Evolutionary conservation across 2,329 filamentous ascomycete genomes (phyloP), one percentile per base, ranked within the genome.

Genomic region (Nemania sp.): DNA sequence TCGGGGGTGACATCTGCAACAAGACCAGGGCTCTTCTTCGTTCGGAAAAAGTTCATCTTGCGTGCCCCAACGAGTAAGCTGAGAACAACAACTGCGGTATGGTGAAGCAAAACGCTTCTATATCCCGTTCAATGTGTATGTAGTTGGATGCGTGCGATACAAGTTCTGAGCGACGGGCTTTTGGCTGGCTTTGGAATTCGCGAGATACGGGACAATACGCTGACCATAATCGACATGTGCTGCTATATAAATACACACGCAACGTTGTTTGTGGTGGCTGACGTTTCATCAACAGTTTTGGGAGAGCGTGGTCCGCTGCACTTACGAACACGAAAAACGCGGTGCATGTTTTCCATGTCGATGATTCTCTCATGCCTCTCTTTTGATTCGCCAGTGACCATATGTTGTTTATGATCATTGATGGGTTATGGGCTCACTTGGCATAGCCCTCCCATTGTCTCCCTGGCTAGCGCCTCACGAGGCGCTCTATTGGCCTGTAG

Each of bases 121-220:
- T 37, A 29, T 29, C 12, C 17, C 37, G 12, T 5, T 10, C n/a
- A 13, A 37, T n/a, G n/a, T n/a, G n/a, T n/a, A 4, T 35, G 35
- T 49, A 17, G 45, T 49, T 17, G 6, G 13, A 25, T 45, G 34
- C 11, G 50, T 25, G 4, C 54, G 11, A 37, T 49, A 40, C 11
- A n/a, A 58, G 34, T 21, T 53, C 32, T 35, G 56, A 49, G 56
- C 37, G 17, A 54, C 12, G 20, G 49, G 37, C 9, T 13, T 3
- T 54, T 18, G 37, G 9, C 42, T 29, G 18, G 37, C 18, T 29
- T 10, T 52, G 20, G 32, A 40, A 32, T 46, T n/a, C 46, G 12
- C 32, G 43, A 18, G 42, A 48, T 29, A 29, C 48, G 9, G 9
- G 34, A 57, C 17, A 37, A 43, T 50, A n/a, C 54, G 1, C 12